These are phyloP conservation scores for Trichosporon faecale DNA, from an alignment of 1,284 basidiomycete species.

Conservation along the genomic window DNA sequence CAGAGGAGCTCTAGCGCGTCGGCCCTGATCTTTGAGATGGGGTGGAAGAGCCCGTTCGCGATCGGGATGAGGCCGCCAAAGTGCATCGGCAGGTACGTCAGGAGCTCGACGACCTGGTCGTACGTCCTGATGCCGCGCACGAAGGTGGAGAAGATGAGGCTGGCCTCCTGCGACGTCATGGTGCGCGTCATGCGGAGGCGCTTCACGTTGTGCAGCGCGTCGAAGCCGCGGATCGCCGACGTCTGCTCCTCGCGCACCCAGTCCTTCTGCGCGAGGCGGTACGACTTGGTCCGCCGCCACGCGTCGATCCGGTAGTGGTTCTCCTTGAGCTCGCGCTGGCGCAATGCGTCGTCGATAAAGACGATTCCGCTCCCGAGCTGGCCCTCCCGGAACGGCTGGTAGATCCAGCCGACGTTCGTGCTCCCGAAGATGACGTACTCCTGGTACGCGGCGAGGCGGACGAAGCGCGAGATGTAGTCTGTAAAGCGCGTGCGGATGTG, in stretches of 20 bases:
- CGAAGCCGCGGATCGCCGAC: conserved; percentile 62
- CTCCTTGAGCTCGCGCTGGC: conserved; percentile 62
- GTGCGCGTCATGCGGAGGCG: conserved; percentile 63
- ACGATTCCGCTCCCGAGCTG: conserved; percentile 65
- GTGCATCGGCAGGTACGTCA: conserved; percentile 72
- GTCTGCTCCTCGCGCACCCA: conserved; percentile 56
- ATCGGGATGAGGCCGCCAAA: conserved; percentile 79
- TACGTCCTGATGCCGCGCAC: conserved; percentile 68
- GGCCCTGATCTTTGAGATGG: conserved; percentile 68
- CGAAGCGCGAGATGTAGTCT: conserved; percentile 72
- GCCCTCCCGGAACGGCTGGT: conserved; percentile 44
- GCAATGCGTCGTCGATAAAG: conserved; percentile 63
- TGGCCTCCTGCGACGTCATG: conserved; percentile 64
- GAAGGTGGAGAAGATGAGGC: conserved; percentile 71
- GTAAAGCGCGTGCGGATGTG: conserved; percentile 72
- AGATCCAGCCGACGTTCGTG: conserved; percentile 64
- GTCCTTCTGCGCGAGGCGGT: conserved; percentile 62
- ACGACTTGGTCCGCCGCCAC: conserved; percentile 68
- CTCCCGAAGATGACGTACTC: conserved; percentile 68
- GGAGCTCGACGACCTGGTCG: conserved; percentile 85
- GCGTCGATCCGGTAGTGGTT: conserved; percentile 74
- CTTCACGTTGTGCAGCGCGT: conserved; percentile 68
- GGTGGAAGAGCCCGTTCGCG: conserved; percentile 86
- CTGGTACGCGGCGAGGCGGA: conserved; percentile 70
- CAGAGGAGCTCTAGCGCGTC: conserved; percentile 78